Evolutionary conservation across 2,329 filamentous ascomycete species (phyloP), one percentile per base, ranked within the genome.

Genomic region (Colletotrichum sp.): DNA sequence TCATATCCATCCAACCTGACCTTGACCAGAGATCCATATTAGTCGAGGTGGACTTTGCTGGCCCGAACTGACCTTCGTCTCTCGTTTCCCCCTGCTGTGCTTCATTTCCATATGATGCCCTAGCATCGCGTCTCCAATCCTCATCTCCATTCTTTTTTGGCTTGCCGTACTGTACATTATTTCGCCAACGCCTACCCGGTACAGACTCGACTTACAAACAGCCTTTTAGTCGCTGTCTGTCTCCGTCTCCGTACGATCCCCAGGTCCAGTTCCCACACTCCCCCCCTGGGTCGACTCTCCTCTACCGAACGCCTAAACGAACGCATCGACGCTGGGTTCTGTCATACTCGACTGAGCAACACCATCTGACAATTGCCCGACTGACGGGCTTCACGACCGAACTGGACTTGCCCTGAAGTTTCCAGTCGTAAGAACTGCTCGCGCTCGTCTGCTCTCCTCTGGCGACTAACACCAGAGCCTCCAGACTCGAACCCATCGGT

Each of bases 71-170:
- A 59, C 59, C 70, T 73, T 24, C 48, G 59, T 76, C 71, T 69
- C 65, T 74, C 71, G 70, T 61, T 74, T 74, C 71, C 74, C 43
- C 71, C 65, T 73, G 70, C 34, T 48, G 70, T 57, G 73, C 70
- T 74, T 69, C 65, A 69, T 69, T 74, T 69, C 64, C 74, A 74
- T 74, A 76, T 76, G 65, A 74, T 76, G 74, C 70, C 71, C 74
- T 73, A 76, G 74, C 59, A 74, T 64, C 65, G 74, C 52, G 59
- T 61, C 70, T 64, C 74, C 74, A 39, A 76, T 28, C 65, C 34
- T 36, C 71, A 69, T 69, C 71, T 66, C 74, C 74, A 69, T 76
- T 65, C 52, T 69, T 74, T 43, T 65, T 36, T 52, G 59, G 59
- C 43, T 66, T 57, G 71, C 65, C 13, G 34, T 28, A 32, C 52